A percentile compares a stretch with the other conserved stretches of the same genome.
These are phyloP conservation scores for Neurospora intermedia DNA, from an alignment of 495 filamentous ascomycete species.

Conservation along the genomic window DNA sequence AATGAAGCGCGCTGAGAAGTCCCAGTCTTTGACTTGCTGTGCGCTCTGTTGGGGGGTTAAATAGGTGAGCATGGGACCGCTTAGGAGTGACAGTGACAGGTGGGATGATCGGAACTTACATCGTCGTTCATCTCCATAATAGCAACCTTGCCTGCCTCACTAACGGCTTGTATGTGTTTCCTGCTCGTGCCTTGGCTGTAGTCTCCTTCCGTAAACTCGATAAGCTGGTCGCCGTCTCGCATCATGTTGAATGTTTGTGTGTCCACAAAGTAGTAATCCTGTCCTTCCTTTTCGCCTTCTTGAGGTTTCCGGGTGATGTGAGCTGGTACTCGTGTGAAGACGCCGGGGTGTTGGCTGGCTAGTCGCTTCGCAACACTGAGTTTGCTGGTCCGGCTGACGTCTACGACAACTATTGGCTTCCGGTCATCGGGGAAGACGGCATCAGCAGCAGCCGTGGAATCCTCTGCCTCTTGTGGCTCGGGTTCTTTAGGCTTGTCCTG, in stretches of 20 bases:
- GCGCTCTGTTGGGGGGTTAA: slow-evolving; percentile 41
- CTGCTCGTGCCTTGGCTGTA: slow-evolving; percentile 36
- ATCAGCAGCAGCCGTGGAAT: slow-evolving; percentile 11
- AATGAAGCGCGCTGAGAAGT: slow-evolving; percentile 59
- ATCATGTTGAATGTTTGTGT: slow-evolving; percentile 36
- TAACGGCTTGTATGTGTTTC: slow-evolving; percentile 33
- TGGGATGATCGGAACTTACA: slow-evolving; percentile 16
- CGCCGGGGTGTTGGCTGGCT: slow-evolving; percentile 29
- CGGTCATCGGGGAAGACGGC: slow-evolving; percentile 30
- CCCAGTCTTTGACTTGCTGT: slow-evolving; percentile 60
- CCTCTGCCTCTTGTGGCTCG: slow-evolving; percentile 13
- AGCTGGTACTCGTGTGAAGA: slow-evolving; percentile 25
- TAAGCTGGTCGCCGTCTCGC: slow-evolving; percentile 40
- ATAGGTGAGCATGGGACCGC: not conserved
- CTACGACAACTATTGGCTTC: slow-evolving; percentile 37
- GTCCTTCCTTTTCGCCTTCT: slow-evolving; percentile 36
- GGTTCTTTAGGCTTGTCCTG: slow-evolving; percentile 25
- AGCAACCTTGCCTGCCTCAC: slow-evolving; percentile 37
- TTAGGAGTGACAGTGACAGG: not conserved
- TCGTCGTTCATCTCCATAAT: slow-evolving; percentile 48
- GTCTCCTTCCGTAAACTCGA: slow-evolving; percentile 35
- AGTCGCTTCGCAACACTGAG: slow-evolving; percentile 29
- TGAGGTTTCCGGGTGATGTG: slow-evolving; percentile 34
- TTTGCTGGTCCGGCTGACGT: slow-evolving; percentile 26
- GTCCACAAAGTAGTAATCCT: slow-evolving; percentile 38